Evolutionary conservation across 169 alveolate genomes (phyloP).

Genomic region (Cryptosporidium bovis): DNA sequence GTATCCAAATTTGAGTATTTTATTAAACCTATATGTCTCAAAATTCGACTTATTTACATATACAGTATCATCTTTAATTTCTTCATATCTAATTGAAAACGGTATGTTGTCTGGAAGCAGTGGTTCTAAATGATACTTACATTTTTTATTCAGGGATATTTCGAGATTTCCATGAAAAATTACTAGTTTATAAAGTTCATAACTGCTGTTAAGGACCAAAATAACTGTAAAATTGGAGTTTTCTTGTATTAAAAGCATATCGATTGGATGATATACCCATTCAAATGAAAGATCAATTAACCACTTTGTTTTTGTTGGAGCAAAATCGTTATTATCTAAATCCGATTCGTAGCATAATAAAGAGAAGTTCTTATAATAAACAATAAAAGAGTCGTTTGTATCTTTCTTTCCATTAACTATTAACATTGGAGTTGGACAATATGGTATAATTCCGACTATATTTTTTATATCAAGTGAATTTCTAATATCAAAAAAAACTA

Average conservation of each 20-base stretch:
- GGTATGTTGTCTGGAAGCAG: neutral
- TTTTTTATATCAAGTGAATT: slow-evolving; percentile 53
- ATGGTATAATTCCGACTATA: slow-evolving; percentile 63
- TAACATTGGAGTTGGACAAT: slow-evolving; percentile 49
- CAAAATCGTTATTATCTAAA: too few species aligned
- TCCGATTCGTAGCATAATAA: slow-evolving; percentile 21
- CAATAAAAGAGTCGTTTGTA: neutral
- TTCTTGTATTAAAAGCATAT: slow-evolving; percentile 20
- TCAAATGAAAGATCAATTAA: slow-evolving; percentile 30
- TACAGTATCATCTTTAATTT: neutral
- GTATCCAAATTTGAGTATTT: too few species aligned
- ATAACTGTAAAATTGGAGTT: neutral
- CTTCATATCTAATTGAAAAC: slow-evolving; percentile 1
- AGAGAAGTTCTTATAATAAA: slow-evolving; percentile 27
- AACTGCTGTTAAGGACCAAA: slow-evolving; percentile 4
- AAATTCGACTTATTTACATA: neutral
- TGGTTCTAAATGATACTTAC: slow-evolving; percentile 12
- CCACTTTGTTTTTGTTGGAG: slow-evolving; percentile 42
- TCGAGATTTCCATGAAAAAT: slow-evolving; percentile 25
- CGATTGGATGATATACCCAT: slow-evolving; percentile 46
- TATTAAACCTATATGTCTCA: too few species aligned
- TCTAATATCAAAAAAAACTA: slow-evolving; percentile 61
- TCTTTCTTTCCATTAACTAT: slow-evolving; percentile 5
- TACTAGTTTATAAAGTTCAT: slow-evolving; percentile 17
- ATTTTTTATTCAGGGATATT: slow-evolving; percentile 15